These are phyloP conservation scores for Trypanosoma grayi DNA, from an alignment of 208 protist genomes.

Conservation along the genomic window DNA sequence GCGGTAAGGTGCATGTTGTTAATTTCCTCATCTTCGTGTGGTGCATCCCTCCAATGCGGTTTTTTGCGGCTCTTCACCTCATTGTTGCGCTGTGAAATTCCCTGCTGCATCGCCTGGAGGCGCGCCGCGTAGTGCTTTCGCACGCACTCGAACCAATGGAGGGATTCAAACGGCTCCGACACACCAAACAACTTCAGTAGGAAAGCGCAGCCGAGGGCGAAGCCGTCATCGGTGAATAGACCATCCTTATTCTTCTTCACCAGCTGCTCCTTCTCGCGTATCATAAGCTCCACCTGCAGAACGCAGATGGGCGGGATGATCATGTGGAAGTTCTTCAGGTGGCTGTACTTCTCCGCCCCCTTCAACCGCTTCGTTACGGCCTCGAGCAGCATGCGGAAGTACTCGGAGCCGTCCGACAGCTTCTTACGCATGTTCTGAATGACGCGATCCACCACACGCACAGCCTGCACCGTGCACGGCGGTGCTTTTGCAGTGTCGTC, in stretches of 20 bases:
- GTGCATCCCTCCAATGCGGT: neutral
- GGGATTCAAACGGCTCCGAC: slow-evolving; percentile 87
- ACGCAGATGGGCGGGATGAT: slow-evolving; percentile 96
- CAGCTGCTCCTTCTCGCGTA: slow-evolving; percentile 94
- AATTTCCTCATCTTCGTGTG: slow-evolving; percentile 34
- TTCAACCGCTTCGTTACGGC: slow-evolving; percentile 78
- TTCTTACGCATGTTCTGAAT: slow-evolving; percentile 80
- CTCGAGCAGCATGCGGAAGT: slow-evolving; percentile 94
- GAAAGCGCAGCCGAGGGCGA: slow-evolving; percentile 95
- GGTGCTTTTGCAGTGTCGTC: slow-evolving; percentile 14
- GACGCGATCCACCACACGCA: slow-evolving; percentile 74
- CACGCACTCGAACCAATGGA: slow-evolving; percentile 95
- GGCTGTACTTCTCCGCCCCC: slow-evolving; percentile 59
- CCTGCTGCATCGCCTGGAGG: slow-evolving; percentile 22
- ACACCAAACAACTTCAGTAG: slow-evolving; percentile 95
- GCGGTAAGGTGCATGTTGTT: slow-evolving; percentile 67
- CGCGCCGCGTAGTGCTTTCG: slow-evolving; percentile 35
- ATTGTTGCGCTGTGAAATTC: slow-evolving; percentile 28
- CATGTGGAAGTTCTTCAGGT: slow-evolving; percentile 93
- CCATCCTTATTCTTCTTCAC: slow-evolving; percentile 87
- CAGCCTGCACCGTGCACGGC: slow-evolving; percentile 39
- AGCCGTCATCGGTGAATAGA: slow-evolving; percentile 97
- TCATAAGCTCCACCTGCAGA: slow-evolving; percentile 92
- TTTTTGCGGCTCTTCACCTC: slow-evolving; percentile 12
- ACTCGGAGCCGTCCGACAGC: slow-evolving; percentile 93